Conservation (phyloP, 1,139 yeast genomes). For the Scheffersomyces insectosa region DNA sequence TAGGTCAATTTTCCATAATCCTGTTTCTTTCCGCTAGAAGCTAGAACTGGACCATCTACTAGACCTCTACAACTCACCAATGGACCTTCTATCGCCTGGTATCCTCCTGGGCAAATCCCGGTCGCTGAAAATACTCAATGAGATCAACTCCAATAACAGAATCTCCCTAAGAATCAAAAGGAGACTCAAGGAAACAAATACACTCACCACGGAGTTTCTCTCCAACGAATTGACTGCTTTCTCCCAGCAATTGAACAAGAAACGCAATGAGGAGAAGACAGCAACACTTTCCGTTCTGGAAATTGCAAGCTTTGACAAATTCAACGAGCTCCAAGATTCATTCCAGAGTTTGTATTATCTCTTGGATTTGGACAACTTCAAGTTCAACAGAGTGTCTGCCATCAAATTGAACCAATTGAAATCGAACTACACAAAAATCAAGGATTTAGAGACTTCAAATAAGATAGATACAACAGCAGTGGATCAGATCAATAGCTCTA, state of each 20-base stretch:
- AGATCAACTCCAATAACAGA: constrained; percentile 15
- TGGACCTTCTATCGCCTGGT: constrained; percentile 18
- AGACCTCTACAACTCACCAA: not conserved
- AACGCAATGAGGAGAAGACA: not conserved
- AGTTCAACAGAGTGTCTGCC: constrained; percentile 15
- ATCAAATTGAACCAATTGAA: constrained; percentile 15
- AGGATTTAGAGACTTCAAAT: not conserved
- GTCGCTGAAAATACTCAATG: constrained; percentile 10
- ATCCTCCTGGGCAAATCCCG: constrained; percentile 11
- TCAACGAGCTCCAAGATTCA: constrained; percentile 18
- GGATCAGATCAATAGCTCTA: constrained; percentile 5
- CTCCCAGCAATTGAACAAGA: not conserved
- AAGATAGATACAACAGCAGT: not conserved
- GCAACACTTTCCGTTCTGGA: not conserved
- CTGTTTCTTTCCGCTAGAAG: no score
- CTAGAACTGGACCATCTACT: no score
- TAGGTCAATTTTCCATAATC: no score
- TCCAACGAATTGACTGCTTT: constrained; percentile 9
- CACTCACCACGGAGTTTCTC: constrained; percentile 10
- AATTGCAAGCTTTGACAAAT: constrained; percentile 3
- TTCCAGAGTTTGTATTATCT: constrained; percentile 27
- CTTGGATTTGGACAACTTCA: constrained; percentile 25
- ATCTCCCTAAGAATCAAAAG: constrained; percentile 12
- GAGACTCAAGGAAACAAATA: constrained; percentile 13
- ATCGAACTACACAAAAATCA: constrained; percentile 8